A percentile compares a stretch with the other conserved stretches of the same genome.
Conservation (phyloP, 331 rosid genomes). For the Malus hybrid region DNA sequence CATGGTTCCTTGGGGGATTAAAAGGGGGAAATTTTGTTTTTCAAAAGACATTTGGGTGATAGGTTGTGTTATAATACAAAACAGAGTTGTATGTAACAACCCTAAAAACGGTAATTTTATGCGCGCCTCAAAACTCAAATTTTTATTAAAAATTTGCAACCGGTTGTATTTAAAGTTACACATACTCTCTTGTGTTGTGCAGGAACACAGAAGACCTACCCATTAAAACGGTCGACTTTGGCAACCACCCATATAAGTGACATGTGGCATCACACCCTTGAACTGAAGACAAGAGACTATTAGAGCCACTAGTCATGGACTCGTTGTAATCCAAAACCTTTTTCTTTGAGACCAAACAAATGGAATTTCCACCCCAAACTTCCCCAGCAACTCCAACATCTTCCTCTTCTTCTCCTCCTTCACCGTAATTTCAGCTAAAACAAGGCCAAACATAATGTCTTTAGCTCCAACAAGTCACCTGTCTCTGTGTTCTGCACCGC, state of each 20-base stretch:
- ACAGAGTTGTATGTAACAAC: too few species aligned
- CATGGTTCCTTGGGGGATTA: too few species aligned
- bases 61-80: too few species aligned
- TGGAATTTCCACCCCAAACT: background rate
- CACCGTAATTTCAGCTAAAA: background rate
- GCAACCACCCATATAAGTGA: background rate
- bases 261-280: slow-evolving; percentile 47
- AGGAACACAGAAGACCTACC: background rate
- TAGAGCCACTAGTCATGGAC: slow-evolving; percentile 40
- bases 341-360: slow-evolving; percentile 21
- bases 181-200: background rate
- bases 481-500: slow-evolving; percentile 44
- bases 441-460: slow-evolving; percentile 40
- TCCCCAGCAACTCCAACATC: background rate
- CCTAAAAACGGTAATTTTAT: too few species aligned
- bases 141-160: too few species aligned
- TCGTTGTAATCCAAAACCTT: slow-evolving; percentile 28
- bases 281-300: slow-evolving; percentile 13
- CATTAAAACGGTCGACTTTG: too few species aligned
- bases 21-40: too few species aligned
- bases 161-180: background rate
- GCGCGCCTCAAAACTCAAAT: accelerated
- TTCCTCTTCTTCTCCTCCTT: background rate
- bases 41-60: too few species aligned
- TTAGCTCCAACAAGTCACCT: slow-evolving; percentile 50